phyloP scores from a whole-genome alignment of 768 basidiomycete genomes.

The Phlebiopsis gigantea region DNA sequence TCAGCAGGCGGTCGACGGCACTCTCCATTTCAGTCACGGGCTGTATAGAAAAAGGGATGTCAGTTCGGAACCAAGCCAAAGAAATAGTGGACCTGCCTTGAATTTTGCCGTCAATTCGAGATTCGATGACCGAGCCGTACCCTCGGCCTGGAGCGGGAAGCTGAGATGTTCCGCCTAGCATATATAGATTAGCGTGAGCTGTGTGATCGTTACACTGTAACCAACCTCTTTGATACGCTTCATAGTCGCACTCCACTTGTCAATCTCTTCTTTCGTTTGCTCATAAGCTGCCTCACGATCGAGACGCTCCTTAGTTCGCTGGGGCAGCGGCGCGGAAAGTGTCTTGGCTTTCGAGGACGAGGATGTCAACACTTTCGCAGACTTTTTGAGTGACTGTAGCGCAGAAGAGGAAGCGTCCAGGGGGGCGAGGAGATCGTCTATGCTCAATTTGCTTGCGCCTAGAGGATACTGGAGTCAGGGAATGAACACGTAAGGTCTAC shows the following conservation, averaged over 20 bases:
- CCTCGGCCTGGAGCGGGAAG: conserved; percentile 74
- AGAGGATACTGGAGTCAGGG: not conserved
- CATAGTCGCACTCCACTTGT: conserved; percentile 93
- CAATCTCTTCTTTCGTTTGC: conserved; percentile 85
- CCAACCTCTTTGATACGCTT: conserved; percentile 88
- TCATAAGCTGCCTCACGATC: conserved; percentile 95
- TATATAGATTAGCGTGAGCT: not conserved
- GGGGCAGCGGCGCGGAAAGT: conserved; percentile 79
- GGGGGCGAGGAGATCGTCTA: conserved; percentile 75
- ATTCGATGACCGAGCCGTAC: conserved; percentile 54
- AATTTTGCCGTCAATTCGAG: conserved; percentile 79
- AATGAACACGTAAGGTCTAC: not conserved
- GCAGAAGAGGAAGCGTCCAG: conserved; percentile 55
- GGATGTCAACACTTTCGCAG: conserved; percentile 56
- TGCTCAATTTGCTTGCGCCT: conserved; percentile 51
- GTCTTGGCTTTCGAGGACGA: conserved; percentile 52
- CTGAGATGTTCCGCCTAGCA: conserved; percentile 78
- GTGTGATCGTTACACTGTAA: conserved; percentile 10
- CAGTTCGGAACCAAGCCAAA: not conserved
- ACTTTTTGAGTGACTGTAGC: conserved; percentile 62
- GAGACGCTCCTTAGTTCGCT: conserved; percentile 80
- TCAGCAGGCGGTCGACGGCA: conserved; percentile 75
- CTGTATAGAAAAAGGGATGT: conserved; percentile 36
- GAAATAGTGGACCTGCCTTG: conserved; percentile 63
- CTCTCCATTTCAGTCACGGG: conserved; percentile 83